Evolutionary conservation across 148 eudicot species (phyloP), one percentile per base, ranked within the genome.

Genomic region (Mesembryanthemum crystallinum): DNA sequence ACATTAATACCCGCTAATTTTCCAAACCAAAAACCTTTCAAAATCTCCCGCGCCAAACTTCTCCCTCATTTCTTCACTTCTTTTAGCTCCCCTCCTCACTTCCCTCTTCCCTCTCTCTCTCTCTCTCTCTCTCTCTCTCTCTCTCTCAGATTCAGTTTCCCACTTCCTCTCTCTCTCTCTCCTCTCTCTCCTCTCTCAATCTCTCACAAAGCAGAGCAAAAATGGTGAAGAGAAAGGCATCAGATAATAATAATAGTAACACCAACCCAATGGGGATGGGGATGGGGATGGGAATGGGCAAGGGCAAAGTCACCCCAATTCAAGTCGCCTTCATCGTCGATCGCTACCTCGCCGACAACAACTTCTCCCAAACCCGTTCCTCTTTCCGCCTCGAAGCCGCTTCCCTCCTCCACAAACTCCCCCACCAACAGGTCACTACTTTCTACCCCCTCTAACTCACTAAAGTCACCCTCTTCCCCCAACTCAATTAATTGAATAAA

Each of bases 321-420:
- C 98, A 93, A 77, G 86, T 93, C 25, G 98, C 98, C 8, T 91
- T 89, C 86, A 80, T 93, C 45, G 92, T 93, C 27, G 97, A 93
- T 60, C 91, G 92, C 0, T 93, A 93, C 45, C 90, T 93, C 8
- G 87, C 88, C 28, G 97, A 89, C 75, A 89, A 91, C 78, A 81
- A 80, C 11, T 89, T 12, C 77, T 21, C 85, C 25, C 71, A 74
- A 1, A 84, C 97, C 14, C 90, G 92, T 0, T 74, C 90, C 73
- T n/a, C 77, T 32, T 93, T 93, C 75, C 92, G 91, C 0, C 49
- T 80, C 52, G 98, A 93, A 81, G 98, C 92, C 0, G 78, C 94
- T 4, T 67, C 84, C n/a, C 85, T 91, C 76, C 67, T 93, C 73
- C 33, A 94, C 72, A 88, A 87, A 64, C 82, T 86, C 7, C 81